Evolutionary conservation across 441 rosid genomes (phyloP), one percentile per base, ranked within the genome.

Genomic region (Jatropha multifida): DNA sequence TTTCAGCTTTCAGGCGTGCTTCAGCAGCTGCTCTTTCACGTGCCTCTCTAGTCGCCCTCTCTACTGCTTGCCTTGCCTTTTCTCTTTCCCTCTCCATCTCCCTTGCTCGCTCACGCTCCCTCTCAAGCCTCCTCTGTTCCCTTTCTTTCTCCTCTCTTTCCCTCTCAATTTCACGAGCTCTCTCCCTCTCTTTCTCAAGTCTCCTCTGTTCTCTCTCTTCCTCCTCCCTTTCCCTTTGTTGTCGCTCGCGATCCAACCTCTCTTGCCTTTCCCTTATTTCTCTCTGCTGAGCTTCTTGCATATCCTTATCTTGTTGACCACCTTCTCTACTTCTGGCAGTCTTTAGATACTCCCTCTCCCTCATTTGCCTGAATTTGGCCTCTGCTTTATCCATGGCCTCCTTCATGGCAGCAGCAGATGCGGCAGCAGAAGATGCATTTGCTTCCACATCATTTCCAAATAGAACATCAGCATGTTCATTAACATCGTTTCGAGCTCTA

Each of bases 341-440:
- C 86, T 84, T 93, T n/a, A 83, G 68, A 81, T 87, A 81, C 73
- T 89, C 98, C 76, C 87, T 90, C 86, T 88, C 99, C 80, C 95
- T 88, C 90, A 86, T 87, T 82, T 93, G 97, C 81, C 89, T 89
- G 84, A 95, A 88, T 85, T 93, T 92, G 13, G 92, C 94, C 85
- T 93, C 93, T 58, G 98, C 99, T 87, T 88, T 93, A 78, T 93
- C 98, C 98, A 95, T 90, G 71, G 99, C 97, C 79, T 88, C 95
- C 83, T 93, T 93, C 94, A 89, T 90, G 61, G 96, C 97, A 55
- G 97, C 98, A 77, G 96, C 91, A 76, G 97, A 90, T 73, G 82
- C 82, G 70, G 91, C 92, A 67, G 90, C 91, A 69, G 93, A 89
- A 78, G 77, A 85, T 42, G 91, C 86, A 70, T 76, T 78, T 68